Evolutionary conservation across 2,329 filamentous ascomycete genomes (phyloP).

Genomic region (Sporothrix phasma): DNA sequence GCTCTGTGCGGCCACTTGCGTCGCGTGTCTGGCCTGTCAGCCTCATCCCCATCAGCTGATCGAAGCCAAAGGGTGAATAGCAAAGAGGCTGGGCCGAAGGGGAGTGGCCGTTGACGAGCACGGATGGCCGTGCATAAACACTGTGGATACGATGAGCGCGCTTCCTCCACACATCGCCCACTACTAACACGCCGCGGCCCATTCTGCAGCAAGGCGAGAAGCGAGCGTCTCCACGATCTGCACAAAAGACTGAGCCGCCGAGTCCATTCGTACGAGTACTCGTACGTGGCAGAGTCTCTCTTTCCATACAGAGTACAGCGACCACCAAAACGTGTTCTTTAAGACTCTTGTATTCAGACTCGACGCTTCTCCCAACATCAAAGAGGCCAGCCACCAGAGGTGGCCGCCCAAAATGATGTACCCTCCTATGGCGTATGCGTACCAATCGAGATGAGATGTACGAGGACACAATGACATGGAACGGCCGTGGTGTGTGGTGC

Average conservation of each 20-base stretch:
- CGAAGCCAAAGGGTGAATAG: too few relatives aligned
- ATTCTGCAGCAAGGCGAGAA: not conserved
- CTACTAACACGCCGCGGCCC: not conserved
- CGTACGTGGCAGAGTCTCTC: too few relatives aligned
- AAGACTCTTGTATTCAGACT: too few relatives aligned
- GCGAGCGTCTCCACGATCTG: not conserved
- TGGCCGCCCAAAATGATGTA: not conserved
- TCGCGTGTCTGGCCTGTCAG: not conserved
- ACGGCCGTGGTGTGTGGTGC: not conserved
- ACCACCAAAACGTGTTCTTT: not conserved
- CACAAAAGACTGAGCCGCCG: not conserved
- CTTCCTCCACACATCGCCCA: conserved; percentile 1
- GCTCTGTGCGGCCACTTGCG: not conserved
- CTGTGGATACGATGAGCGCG: not conserved
- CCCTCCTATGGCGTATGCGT: too few relatives aligned
- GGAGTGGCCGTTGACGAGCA: not conserved
- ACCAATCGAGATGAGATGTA: too few relatives aligned
- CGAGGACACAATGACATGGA: not conserved
- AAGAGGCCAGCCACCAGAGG: too few relatives aligned
- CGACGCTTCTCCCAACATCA: too few relatives aligned
- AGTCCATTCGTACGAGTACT: too few relatives aligned
- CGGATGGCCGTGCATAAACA: conserved; percentile 1
- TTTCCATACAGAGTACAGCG: too few relatives aligned
- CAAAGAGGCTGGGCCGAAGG: too few relatives aligned
- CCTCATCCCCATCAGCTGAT: not conserved